Evolutionary conservation across 2,329 filamentous ascomycete genomes (phyloP).

Genomic region (Rhexocercosporidium sp.): DNA sequence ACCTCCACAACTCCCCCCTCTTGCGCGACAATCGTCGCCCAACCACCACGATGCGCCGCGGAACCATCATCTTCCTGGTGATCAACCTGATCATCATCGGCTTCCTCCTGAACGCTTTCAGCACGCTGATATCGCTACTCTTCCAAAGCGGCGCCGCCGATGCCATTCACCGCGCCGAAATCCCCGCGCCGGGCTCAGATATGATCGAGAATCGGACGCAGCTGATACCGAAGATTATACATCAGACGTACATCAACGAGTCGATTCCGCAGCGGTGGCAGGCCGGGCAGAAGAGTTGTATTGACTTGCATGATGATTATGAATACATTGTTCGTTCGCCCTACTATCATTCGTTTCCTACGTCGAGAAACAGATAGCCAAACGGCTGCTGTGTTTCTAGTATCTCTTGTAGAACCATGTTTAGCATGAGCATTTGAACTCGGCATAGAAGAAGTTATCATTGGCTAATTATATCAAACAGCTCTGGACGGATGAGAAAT

Average conservation of each 20-base stretch:
- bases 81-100: constrained; percentile 67
- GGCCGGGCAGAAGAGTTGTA: constrained; percentile 69
- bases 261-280: constrained; percentile 70
- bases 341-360: not conserved
- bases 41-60: constrained; percentile 40
- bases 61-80: constrained; percentile 47
- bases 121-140: constrained; percentile 72
- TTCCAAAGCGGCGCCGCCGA: constrained; percentile 70
- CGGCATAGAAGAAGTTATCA: not conserved
- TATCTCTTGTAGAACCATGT: not conserved
- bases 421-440: not conserved
- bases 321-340: constrained; percentile 66
- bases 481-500: constrained; percentile 77
- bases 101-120: constrained; percentile 70
- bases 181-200: constrained; percentile 68
- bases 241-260: constrained; percentile 76
- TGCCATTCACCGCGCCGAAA: constrained; percentile 68
- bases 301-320: constrained; percentile 72
- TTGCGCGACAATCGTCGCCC: not conserved
- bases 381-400: not conserved
- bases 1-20: not conserved
- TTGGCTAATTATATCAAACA: constrained; percentile 40
- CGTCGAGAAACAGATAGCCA: not conserved
- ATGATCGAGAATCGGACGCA: constrained; percentile 59
- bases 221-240: constrained; percentile 77